Conservation (phyloP, 2,329 filamentous ascomycete species). For the Neonectria punicea region DNA sequence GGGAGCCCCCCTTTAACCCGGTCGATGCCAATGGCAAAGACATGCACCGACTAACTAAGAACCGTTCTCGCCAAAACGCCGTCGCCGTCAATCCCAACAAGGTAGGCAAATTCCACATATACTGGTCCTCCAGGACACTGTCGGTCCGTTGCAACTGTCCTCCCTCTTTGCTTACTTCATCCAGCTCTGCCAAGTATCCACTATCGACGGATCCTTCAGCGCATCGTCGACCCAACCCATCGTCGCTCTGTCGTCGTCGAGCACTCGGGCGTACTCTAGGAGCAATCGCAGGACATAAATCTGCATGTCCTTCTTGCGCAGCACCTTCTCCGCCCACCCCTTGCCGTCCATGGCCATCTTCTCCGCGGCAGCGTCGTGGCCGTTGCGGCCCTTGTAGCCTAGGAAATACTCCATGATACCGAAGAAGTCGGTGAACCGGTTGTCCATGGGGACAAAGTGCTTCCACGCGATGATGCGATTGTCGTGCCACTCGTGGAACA, state of each 20-base stretch:
- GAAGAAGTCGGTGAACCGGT: constrained; percentile 76
- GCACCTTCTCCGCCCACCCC: constrained; percentile 74
- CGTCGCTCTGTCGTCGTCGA: constrained; percentile 60
- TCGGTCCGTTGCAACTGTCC: constrained; percentile 14
- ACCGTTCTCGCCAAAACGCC: constrained; percentile 25
- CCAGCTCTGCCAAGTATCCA: constrained; percentile 45
- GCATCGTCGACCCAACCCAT: constrained; percentile 68
- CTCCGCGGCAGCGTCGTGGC: constrained; percentile 68
- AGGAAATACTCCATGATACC: constrained; percentile 80
- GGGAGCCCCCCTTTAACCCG: background rate
- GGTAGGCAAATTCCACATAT: constrained; percentile 16
- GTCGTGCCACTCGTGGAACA: constrained; percentile 87
- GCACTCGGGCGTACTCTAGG: constrained; percentile 69
- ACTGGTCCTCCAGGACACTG: background rate
- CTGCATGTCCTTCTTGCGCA: constrained; percentile 78
- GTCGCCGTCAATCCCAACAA: constrained; percentile 28
- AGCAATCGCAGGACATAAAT: constrained; percentile 74
- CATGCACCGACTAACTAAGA: background rate
- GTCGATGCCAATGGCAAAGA: constrained; percentile 3
- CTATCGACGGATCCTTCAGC: constrained; percentile 47
- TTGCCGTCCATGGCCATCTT: constrained; percentile 74
- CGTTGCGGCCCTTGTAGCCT: constrained; percentile 60
- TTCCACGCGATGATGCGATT: constrained; percentile 78
- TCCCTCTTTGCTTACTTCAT: constrained; percentile 16
- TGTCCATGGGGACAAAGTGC: constrained; percentile 85